Evolutionary conservation across 441 rosid genomes (phyloP).

Genomic region (Aquilaria agallochum): DNA sequence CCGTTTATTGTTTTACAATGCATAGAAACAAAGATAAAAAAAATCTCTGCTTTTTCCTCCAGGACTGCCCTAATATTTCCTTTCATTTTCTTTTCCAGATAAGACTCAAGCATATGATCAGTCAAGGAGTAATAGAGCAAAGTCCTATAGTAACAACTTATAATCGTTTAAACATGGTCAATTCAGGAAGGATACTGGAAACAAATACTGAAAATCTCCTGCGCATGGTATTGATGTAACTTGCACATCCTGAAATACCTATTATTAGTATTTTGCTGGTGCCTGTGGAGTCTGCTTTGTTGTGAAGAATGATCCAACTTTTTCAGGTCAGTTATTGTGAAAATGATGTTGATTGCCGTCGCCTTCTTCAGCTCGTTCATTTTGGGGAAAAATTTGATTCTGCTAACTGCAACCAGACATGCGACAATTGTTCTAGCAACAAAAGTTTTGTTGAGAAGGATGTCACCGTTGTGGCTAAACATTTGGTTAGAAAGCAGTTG

Average conservation of each 20-base stretch:
- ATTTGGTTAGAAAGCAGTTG: conserved; percentile 58
- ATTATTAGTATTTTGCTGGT: not conserved
- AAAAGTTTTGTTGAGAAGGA: conserved; percentile 72
- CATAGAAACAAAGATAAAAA: no score
- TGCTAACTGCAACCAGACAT: conserved; percentile 70
- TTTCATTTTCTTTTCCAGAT: conserved; percentile 45
- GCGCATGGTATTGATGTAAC: conserved; percentile 60
- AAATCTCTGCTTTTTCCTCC: no score
- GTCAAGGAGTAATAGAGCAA: conserved; percentile 82
- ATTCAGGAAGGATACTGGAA: conserved; percentile 72
- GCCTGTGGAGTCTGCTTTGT: conserved; percentile 4
- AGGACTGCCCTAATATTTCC: not conserved
- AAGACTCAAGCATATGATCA: conserved; percentile 91
- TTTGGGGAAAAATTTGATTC: conserved; percentile 86
- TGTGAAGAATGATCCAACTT: conserved; percentile 19
- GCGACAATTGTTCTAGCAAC: conserved; percentile 81
- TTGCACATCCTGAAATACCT: not conserved
- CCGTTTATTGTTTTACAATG: no score
- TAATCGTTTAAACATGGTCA: conserved; percentile 44
- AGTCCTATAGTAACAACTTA: conserved; percentile 56
- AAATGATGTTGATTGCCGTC: conserved; percentile 95
- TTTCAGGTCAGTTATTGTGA: conserved; percentile 94
- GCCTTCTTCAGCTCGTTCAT: conserved; percentile 85
- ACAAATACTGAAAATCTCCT: conserved; percentile 88
- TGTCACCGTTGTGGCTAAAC: conserved; percentile 76